Base-by-base conservation (phyloP, 305 asterid species). In the Caryopteris hybrid region DNA sequence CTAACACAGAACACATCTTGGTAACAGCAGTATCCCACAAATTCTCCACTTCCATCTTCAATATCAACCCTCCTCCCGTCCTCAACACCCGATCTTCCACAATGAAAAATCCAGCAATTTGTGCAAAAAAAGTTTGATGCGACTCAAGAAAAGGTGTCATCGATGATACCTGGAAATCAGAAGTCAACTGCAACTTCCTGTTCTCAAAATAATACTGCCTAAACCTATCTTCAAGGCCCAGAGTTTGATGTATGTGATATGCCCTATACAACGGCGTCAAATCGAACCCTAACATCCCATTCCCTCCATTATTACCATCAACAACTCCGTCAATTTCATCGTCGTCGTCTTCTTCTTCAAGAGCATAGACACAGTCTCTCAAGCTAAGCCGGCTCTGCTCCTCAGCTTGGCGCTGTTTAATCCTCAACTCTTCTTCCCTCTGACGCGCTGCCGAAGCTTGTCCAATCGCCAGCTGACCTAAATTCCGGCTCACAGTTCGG, bases 101-200 rank as follows among this genome's bases (percentile, higher is more conserved):
- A 0, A 91, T 82, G 41, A 91, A 93, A 76, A 88, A 93, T 27
- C 97, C 97, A 4, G 97, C 97, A 74, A 93, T 93, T 72, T 93
- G 97, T 5, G 97, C 95, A 23, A 93, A 93, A 68, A 93, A 90
- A 0, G 96, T 87, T 70, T 91, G 97, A 56, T 93, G 99, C 8
- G 97, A 91, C 78, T 93, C 99, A 10, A 93, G 84, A 60, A 91
- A 93, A 21, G 97, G 99, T 0, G 96, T 87, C 96, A 88, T 89
- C 7, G 99, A 84, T n/a, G 99, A 93, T 51, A 93, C 97, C 84
- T 93, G 99, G 71, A 93, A 91, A 83, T 91, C 99, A 14, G 97
- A 89, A 41, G 96, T 91, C 74, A 93, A 70, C 75, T 93, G 99
- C 81, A 93, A 84, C 88, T 87, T 91, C 78, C 99, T 76, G 54